Conservation (phyloP, 108 stramenopile genomes). For the Bacterosira constricta region DNA sequence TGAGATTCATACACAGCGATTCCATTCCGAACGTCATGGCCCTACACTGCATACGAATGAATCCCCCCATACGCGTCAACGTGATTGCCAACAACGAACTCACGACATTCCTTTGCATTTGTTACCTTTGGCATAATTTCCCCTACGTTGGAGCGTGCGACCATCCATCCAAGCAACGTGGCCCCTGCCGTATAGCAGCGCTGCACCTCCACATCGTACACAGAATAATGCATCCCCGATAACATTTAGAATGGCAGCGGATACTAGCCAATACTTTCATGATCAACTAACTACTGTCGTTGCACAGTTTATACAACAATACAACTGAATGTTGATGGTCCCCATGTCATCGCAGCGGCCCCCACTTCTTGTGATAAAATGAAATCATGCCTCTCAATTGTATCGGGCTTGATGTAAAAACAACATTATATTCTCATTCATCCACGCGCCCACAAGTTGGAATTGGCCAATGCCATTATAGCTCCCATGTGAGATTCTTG, state of each 20-base stretch:
- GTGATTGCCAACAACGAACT: constrained; percentile 74
- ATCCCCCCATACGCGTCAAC: constrained; percentile 67
- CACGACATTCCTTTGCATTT: constrained; percentile 52
- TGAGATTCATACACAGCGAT: constrained; percentile 59
- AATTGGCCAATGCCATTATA: too few relatives aligned
- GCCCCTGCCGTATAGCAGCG: constrained; percentile 81
- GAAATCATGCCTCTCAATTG: too few relatives aligned
- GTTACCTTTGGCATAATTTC: constrained; percentile 62
- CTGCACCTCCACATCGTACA: constrained; percentile 74
- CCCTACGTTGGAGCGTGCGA: constrained; percentile 53
- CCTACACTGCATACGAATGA: constrained; percentile 68
- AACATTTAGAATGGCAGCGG: constrained; percentile 67
- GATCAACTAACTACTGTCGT: too few relatives aligned
- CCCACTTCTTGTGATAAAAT: too few relatives aligned
- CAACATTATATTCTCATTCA: too few relatives aligned
- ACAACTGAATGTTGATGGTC: too few relatives aligned
- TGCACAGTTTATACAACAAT: too few relatives aligned
- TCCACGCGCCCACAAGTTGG: too few relatives aligned
- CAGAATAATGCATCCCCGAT: constrained; percentile 73
- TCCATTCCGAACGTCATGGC: constrained; percentile 74
- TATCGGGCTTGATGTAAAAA: too few relatives aligned
- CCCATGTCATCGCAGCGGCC: too few relatives aligned
- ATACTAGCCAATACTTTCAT: too few relatives aligned
- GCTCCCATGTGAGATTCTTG: too few relatives aligned
- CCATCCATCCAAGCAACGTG: constrained; percentile 73